Conservation (phyloP, 202 grass and related monocot genomes). For the Panicum virgatum region DNA sequence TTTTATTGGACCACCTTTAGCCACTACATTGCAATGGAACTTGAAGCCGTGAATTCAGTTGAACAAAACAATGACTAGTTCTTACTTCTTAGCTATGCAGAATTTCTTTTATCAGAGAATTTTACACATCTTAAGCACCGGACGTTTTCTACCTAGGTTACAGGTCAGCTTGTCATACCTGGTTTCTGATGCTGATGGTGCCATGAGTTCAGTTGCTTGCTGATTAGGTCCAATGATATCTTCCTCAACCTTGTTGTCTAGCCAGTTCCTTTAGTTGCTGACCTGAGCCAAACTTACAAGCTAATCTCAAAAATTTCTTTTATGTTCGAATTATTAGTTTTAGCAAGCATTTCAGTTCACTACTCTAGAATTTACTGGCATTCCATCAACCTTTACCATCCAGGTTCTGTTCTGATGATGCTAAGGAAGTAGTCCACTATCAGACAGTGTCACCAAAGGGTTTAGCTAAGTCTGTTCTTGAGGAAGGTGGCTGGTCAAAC, state of each 20-base stretch:
- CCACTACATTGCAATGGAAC: slow-evolving; percentile 1
- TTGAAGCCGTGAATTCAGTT: slow-evolving; percentile 5
- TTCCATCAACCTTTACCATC: slow-evolving; percentile 29
- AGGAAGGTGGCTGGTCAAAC: slow-evolving; percentile 92
- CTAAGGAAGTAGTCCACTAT: slow-evolving; percentile 78
- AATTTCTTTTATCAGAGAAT: not conserved
- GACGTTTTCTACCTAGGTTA: not conserved
- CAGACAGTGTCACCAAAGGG: slow-evolving; percentile 67
- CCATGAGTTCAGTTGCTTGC: not conserved
- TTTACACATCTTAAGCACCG: not conserved
- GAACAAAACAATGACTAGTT: not conserved
- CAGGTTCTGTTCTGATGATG: slow-evolving; percentile 57
- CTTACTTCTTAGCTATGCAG: not conserved
- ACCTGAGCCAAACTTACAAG: not conserved
- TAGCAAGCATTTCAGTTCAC: not conserved
- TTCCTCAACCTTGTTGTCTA: not conserved
- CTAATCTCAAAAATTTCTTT: not conserved
- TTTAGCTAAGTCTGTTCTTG: slow-evolving; percentile 75
- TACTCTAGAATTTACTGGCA: slow-evolving; percentile 21
- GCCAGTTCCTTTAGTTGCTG: slow-evolving; percentile 19
- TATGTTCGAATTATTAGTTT: slow-evolving; percentile 2
- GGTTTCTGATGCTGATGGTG: not conserved
- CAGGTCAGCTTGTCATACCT: not conserved
- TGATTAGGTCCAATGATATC: not conserved
- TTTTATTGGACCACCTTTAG: not conserved